Conservation (phyloP, 2,329 filamentous ascomycete genomes). For the Pseudogymnoascus sp. region DNA sequence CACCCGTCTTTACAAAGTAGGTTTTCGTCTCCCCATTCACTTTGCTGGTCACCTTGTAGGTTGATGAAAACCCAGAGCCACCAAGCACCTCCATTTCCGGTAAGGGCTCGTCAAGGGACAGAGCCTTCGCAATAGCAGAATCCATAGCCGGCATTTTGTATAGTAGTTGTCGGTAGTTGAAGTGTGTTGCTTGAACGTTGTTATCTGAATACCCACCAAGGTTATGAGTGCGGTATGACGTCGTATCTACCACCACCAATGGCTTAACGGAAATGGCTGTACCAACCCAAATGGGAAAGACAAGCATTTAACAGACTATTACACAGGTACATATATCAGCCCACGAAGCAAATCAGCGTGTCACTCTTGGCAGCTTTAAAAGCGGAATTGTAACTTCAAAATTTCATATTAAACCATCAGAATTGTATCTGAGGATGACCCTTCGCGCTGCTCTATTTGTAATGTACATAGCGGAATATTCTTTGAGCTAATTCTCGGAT, state of each 20-base stretch:
- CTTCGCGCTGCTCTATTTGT: background rate
- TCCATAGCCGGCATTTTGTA: background rate
- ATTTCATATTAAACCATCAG: background rate
- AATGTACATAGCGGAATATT: background rate
- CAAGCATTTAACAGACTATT: background rate
- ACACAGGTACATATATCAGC: background rate
- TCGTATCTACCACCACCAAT: background rate
- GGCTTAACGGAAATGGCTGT: background rate
- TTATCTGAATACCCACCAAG: background rate
- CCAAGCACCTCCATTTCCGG: slow-evolving; percentile 39
- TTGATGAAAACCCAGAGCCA: slow-evolving; percentile 61
- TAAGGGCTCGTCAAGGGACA: background rate
- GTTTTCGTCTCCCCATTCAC: slow-evolving; percentile 20
- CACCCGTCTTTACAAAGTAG: slow-evolving; percentile 70
- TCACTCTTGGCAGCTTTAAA: background rate
- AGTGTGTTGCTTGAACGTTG: background rate
- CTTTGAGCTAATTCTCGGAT: background rate
- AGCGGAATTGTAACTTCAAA: background rate
- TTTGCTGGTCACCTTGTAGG: slow-evolving; percentile 49
- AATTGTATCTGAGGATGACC: background rate
- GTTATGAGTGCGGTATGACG: background rate
- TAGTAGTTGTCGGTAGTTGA: background rate
- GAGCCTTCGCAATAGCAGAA: background rate
- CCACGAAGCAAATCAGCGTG: background rate
- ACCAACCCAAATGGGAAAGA: background rate